A percentile compares a stretch with the other conserved stretches of the same genome.
Conservation (phyloP, 2,329 filamentous ascomycete species). For the Fusarium sp. region DNA sequence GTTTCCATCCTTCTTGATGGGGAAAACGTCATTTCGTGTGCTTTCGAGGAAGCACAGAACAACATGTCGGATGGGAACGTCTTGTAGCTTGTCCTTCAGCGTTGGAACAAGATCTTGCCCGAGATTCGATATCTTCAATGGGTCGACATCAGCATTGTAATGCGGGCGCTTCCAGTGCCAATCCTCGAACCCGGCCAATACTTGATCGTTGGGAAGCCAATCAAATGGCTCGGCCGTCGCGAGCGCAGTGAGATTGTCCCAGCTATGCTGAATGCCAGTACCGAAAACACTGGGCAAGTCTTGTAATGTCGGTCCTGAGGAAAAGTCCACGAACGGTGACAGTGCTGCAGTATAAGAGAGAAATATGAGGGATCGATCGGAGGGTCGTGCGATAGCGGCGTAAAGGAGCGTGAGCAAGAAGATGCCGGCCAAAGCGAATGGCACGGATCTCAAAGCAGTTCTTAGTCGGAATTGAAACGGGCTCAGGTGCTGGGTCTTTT, state of each 20-base stretch:
- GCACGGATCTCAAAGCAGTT: neutral
- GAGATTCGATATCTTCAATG: constrained; percentile 54
- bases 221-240: constrained; percentile 24
- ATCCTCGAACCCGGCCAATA: constrained; percentile 43
- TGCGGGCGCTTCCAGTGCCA: constrained; percentile 45
- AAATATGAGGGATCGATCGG: constrained; percentile 47
- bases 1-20: constrained; percentile 53
- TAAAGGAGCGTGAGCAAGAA: constrained; percentile 36
- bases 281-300: constrained; percentile 38
- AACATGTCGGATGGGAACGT: constrained; percentile 54
- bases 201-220: constrained; percentile 44
- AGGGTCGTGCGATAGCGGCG: constrained; percentile 40
- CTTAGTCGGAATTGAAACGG: neutral
- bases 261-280: constrained; percentile 36
- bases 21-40: constrained; percentile 58
- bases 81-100: constrained; percentile 40
- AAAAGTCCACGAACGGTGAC: constrained; percentile 49
- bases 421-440: neutral
- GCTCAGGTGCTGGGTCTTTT: neutral
- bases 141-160: constrained; percentile 52
- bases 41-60: constrained; percentile 57
- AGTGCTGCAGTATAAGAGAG: constrained; percentile 50
- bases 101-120: constrained; percentile 44
- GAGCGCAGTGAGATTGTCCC: constrained; percentile 47
- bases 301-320: constrained; percentile 42